phyloP scores from a whole-genome alignment of 257 asterid species.

The Mitragyna speciosa region DNA sequence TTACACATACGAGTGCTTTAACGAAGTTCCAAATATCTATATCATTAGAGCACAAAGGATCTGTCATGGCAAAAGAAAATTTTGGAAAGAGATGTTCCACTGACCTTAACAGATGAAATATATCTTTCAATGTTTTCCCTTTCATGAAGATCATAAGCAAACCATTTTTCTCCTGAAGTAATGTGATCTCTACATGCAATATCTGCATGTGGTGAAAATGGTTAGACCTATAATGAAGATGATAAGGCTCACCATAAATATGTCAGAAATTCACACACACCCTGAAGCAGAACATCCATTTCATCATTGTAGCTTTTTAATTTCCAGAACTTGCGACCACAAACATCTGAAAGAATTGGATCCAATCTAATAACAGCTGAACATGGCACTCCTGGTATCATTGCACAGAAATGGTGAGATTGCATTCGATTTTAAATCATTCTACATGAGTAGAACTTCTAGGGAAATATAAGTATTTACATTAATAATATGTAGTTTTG shows the following conservation, averaged over 20 bases:
- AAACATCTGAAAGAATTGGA: constrained; percentile 18
- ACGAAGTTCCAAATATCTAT: background rate
- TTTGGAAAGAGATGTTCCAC: background rate
- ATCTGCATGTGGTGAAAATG: constrained; percentile 1
- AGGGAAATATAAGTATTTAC: background rate
- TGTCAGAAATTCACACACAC: background rate
- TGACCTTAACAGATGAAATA: constrained; percentile 20
- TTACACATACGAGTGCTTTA: too few relatives aligned
- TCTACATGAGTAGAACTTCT: background rate
- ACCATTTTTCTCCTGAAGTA: constrained; percentile 24
- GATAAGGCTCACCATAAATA: background rate
- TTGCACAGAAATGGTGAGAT: background rate
- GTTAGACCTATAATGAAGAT: background rate
- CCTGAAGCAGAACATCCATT: constrained; percentile 24
- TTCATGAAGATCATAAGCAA: constrained; percentile 19
- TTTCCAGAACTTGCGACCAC: constrained; percentile 26
- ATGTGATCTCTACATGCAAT: constrained; percentile 7
- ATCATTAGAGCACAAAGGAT: background rate
- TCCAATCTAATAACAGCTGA: constrained; percentile 17
- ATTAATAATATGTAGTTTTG: background rate
- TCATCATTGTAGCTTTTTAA: constrained; percentile 19
- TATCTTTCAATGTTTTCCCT: constrained; percentile 17
- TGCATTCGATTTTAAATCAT: background rate
- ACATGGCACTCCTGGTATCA: background rate
- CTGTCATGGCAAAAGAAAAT: background rate